A percentile compares a stretch with the other conserved stretches of the same genome.
Evolutionary conservation across 2,329 filamentous ascomycete species (phyloP).

Genomic region (Fusarium sulawesiense): DNA sequence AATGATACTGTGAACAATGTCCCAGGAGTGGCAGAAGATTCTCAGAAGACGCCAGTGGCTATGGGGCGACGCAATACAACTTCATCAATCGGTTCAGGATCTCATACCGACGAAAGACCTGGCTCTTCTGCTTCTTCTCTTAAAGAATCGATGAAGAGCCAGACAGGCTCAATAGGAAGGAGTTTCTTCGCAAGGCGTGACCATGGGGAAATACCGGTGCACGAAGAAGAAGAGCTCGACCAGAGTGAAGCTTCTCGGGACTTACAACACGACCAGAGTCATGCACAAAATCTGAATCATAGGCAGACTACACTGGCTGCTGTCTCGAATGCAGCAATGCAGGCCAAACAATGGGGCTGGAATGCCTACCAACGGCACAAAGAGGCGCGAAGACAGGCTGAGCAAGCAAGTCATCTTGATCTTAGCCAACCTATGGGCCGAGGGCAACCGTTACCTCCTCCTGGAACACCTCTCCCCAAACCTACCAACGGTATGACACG

Average conservation of each 20-base stretch:
- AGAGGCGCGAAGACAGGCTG: conserved; percentile 53
- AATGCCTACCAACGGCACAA: conserved; percentile 66
- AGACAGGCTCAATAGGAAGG: conserved; percentile 54
- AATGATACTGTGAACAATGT: conserved; percentile 55
- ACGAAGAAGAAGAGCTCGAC: conserved; percentile 50
- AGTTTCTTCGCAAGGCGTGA: conserved; percentile 56
- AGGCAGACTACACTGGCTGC: conserved; percentile 63
- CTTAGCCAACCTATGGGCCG: conserved; percentile 79
- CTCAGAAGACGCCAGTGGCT: conserved; percentile 44
- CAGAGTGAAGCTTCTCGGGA: conserved; percentile 53
- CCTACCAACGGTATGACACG: conserved; percentile 71
- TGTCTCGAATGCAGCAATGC: conserved; percentile 65
- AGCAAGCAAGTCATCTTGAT: conserved; percentile 55
- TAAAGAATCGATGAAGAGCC: conserved; percentile 55
- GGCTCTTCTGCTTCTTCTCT: conserved; percentile 50
- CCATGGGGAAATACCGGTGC: conserved; percentile 50
- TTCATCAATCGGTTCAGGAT: conserved; percentile 52
- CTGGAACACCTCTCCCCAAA: conserved; percentile 78
- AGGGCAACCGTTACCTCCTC: conserved; percentile 83
- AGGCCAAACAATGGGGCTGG: conserved; percentile 69
- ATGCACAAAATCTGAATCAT: conserved; percentile 49
- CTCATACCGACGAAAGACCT: conserved; percentile 40
- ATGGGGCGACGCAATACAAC: conserved; percentile 53
- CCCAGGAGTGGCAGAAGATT: conserved; percentile 50
- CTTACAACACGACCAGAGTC: conserved; percentile 10